Conservation (phyloP, 345 rosid species). For the Citrus inodora region DNA sequence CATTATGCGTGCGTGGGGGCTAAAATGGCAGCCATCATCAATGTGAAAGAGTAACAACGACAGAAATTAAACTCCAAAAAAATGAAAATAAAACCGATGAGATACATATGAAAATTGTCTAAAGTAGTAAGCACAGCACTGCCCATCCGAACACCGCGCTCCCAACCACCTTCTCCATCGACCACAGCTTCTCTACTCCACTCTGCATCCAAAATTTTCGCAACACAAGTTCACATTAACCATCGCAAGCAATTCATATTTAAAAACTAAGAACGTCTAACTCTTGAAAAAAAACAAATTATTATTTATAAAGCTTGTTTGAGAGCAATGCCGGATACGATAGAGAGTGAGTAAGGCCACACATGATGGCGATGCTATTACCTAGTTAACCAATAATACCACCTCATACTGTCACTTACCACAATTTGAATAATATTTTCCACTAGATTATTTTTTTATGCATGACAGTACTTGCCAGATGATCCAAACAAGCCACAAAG, state of each 20-base stretch:
- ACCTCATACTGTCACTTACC: no score
- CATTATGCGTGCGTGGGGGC: conserved; percentile 7
- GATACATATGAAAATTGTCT: conserved; percentile 15
- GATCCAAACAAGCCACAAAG: no score
- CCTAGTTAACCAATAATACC: background rate
- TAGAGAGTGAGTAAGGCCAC: no score
- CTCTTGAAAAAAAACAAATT: background rate
- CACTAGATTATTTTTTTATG: background rate
- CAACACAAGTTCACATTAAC: background rate
- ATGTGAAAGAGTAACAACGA: background rate
- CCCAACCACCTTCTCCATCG: conserved; percentile 26
- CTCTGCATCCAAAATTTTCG: conserved; percentile 35
- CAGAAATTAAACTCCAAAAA: background rate
- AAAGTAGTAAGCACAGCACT: conserved; percentile 29
- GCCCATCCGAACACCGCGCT: conserved; percentile 37
- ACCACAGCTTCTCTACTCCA: conserved; percentile 36
- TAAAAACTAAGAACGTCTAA: background rate
- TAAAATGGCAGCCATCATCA: conserved; percentile 25
- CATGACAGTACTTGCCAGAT: no score
- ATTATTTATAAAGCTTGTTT: no score
- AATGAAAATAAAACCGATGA: background rate
- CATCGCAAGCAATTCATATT: background rate
- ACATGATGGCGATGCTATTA: no score
- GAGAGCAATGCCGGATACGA: no score
- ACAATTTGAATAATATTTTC: background rate